Percentiles rank a stretch among this genome's conserved stretches.
Conservation (phyloP, 2,329 filamentous ascomycete species). For the Dothistroma pini region DNA sequence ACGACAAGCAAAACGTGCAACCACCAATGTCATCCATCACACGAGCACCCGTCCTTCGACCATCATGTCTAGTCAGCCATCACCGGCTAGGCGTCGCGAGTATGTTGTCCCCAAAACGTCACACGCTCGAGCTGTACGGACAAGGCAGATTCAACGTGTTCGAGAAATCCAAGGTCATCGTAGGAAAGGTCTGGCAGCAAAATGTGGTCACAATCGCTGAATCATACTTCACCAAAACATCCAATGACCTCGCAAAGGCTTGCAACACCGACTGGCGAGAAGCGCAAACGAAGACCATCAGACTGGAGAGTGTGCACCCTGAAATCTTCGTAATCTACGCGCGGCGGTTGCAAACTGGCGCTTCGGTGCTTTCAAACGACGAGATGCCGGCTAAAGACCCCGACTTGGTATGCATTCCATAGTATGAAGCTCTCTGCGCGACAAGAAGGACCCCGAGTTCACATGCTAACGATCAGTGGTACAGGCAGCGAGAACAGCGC, state of each 20-base stretch:
- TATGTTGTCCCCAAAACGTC: background rate
- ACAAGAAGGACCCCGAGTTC: no score
- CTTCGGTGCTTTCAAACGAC: slow-evolving; percentile 4
- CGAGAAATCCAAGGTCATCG: slow-evolving; percentile 3
- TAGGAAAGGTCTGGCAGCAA: background rate
- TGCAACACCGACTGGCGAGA: slow-evolving; percentile 14
- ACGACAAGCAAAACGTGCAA: no score
- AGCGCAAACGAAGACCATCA: slow-evolving; percentile 5
- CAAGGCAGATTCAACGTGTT: background rate
- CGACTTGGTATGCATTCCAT: background rate
- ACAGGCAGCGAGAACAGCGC: background rate
- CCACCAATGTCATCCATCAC: no score
- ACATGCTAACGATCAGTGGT: background rate
- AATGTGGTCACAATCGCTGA: background rate
- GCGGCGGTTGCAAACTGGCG: slow-evolving; percentile 20
- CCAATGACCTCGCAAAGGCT: slow-evolving; percentile 19
- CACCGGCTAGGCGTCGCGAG: slow-evolving; percentile 8
- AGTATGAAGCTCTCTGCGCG: no score
- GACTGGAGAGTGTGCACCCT: slow-evolving; percentile 7
- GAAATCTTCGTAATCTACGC: slow-evolving; percentile 18
- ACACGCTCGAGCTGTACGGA: background rate
- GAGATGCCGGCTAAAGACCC: background rate
- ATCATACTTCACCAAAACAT: slow-evolving; percentile 5
- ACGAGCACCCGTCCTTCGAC: no score
- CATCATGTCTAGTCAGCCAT: background rate